Evolutionary conservation across 805 yeast genomes (phyloP).

Genomic region (Candida pseudofarinosa): DNA sequence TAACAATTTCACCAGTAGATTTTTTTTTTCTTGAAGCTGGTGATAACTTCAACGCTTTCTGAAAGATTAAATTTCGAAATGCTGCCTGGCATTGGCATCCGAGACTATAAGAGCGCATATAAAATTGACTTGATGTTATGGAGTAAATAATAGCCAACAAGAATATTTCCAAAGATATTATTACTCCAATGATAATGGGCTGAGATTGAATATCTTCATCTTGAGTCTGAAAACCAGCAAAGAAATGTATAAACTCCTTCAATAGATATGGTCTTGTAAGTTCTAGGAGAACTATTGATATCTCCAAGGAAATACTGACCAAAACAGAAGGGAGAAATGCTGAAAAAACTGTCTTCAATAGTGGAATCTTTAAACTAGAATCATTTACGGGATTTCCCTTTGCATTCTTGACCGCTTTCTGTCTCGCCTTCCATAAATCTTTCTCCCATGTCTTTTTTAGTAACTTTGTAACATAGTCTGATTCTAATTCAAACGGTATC

Average conservation of each 20-base stretch:
- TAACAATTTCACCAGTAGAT: constrained; percentile 31
- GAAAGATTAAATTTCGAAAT: constrained; percentile 22
- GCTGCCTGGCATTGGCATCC: constrained; percentile 16
- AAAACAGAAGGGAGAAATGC: constrained; percentile 12
- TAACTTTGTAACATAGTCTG: constrained; percentile 13
- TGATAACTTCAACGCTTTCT: constrained; percentile 25
- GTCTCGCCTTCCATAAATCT: constrained; percentile 11
- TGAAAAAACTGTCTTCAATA: constrained; percentile 17
- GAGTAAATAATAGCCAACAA: constrained; percentile 19
- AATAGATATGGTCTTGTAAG: constrained; percentile 28
- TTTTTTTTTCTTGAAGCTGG: constrained; percentile 29
- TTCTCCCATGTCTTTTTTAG: constrained; percentile 22
- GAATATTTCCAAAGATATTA: constrained; percentile 22
- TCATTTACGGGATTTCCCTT: constrained; percentile 8
- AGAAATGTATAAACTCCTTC: constrained; percentile 24
- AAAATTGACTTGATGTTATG: constrained; percentile 20
- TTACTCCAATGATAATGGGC: constrained; percentile 22
- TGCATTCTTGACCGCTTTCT: constrained; percentile 6
- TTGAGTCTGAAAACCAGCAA: constrained; percentile 12
- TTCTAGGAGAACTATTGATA: constrained; percentile 19
- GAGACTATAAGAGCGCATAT: constrained; percentile 10
- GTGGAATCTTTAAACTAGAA: constrained; percentile 15
- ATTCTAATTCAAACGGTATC: constrained; percentile 10
- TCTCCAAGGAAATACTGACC: constrained; percentile 12
- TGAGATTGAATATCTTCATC: constrained; percentile 4